Evolutionary conservation across 108 stramenopile species (phyloP), one percentile per base, ranked within the genome.

Genomic region (Nitzschia putrida): DNA sequence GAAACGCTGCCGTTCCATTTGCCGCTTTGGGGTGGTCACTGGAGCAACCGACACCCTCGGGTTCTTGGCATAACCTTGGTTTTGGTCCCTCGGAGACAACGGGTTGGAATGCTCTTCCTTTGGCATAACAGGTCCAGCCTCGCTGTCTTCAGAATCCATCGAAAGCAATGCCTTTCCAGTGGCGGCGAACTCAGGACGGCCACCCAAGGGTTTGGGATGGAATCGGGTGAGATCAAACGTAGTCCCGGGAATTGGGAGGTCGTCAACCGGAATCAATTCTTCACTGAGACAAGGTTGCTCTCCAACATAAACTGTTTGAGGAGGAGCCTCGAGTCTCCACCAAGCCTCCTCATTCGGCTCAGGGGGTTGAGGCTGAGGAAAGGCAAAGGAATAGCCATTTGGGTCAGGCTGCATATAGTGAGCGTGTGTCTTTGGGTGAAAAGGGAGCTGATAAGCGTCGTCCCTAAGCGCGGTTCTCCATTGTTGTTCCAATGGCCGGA

Each of bases 201-300:
- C 12, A 13, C 7, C 44, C 44, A 63, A 25, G 21, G 61, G 61
- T 21, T 47, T 44, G 20, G 61, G 61, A 47, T 63, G 61, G 44
- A 40, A 47, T 63, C 40, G 37, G 22, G 61, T 63, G 4, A 63
- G 37, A 24, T 63, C 40, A 39, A 37, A 47, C 39, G 29, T 13
- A 21, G 1, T 20, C 13, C 38, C 39, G 0, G 61, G 61, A 18
- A 43, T 4, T 63, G 61, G 61, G 20, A 63, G 20, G 20, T 63
- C 61, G 22, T 63, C 61, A 63, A 63, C 61, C 3, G 61, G 44
- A 45, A 63, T 63, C 24, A 63, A 47, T 8, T 63, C 61, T 0
- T 63, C 61, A 14, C 61, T 63, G 8, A 63, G 24, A n/a, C 44
- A 47, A 23, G 61, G 61, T 47, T 63, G 44, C 44, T 45, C 42